Base-by-base conservation (phyloP, 2,329 filamentous ascomycete species). In the Aspergillus neoniger region DNA sequence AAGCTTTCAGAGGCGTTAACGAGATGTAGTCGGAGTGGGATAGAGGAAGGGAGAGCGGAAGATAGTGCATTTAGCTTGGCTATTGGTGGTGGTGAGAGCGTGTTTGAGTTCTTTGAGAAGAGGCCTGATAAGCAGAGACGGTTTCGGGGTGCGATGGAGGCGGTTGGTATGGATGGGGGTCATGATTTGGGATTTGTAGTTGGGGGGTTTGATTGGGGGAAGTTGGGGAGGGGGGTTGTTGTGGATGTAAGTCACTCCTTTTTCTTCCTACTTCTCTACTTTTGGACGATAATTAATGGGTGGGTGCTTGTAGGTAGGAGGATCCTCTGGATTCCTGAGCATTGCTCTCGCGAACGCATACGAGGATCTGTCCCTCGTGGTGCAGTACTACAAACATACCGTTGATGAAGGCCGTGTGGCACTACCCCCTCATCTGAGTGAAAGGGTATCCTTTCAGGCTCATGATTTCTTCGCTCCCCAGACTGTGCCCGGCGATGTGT, bases 371-470 rank as follows among this genome's bases (percentile, higher is more conserved):
- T 38, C 19, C 19, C 47, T 63, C 14, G 32, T 59, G 8, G 59
- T 63, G 10, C 59, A 63, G 36, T 59, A 63, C 25, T 56, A 60
- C 19, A 41, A 56, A 10, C 57, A 60, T 25, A 63, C 57, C 1
- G 32, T 50, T 10, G 39, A 30, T 2, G 28, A 55, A 9, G 57
- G 52, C 1, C 41, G 30, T n/a, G 41, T 41, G 3, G 19, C 17
- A n/a, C 41, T 55, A 3, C 41, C 44, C 5, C 15, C 57, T 5
- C 23, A 30, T 19, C 32, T 59, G 1, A 41, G 38, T 9, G 25
- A 47, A 8, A 39, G 58, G 8, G 48, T 60, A 4, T 48, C 17
- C 6, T 57, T 60, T 6, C 39, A 47, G 23, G 43, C 53, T 1
- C 58, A 60, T 43, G 51, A 56, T 15, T 56, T 60, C 53, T 52